These are phyloP conservation scores for Fimicolochytrium jonesii DNA, from an alignment of 192 early-diverging fungal genomes.

Conservation along the genomic window DNA sequence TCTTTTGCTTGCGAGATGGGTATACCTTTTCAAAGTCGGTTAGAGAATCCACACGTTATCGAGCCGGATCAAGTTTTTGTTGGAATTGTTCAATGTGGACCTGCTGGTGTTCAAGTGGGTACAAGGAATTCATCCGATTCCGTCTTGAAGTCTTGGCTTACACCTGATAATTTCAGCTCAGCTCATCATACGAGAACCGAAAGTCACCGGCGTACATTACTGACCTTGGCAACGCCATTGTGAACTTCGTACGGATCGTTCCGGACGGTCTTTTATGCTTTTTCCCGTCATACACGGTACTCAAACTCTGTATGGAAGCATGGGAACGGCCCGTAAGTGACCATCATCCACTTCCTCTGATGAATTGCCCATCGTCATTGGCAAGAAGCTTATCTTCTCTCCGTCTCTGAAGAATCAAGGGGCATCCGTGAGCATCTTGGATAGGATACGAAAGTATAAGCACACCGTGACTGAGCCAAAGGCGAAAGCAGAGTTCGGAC, in stretches of 20 bases:
- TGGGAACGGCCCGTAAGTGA: constrained; percentile 28
- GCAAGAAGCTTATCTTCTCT: too few relatives aligned
- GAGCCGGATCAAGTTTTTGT: constrained; percentile 53
- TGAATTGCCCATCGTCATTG: too few relatives aligned
- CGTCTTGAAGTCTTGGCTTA: too few relatives aligned
- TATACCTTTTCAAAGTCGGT: constrained; percentile 33
- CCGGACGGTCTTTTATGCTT: constrained; percentile 56
- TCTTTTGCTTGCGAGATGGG: constrained; percentile 55
- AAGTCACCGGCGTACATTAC: constrained; percentile 28
- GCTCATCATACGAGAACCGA: constrained; percentile 45
- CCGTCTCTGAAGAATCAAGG: not conserved
- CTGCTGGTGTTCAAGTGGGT: too few relatives aligned
- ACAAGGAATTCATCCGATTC: too few relatives aligned
- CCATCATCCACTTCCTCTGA: too few relatives aligned
- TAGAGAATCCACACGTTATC: constrained; percentile 69
- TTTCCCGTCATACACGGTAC: constrained; percentile 44
- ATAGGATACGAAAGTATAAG: constrained; percentile 34
- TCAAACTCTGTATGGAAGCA: constrained; percentile 35
- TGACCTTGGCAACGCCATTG: constrained; percentile 48
- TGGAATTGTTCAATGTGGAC: constrained; percentile 49
- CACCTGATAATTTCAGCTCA: too few relatives aligned
- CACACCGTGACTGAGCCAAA: constrained; percentile 46
- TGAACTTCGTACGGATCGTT: constrained; percentile 34
- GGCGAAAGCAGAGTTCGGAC: constrained; percentile 43
- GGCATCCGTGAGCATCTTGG: constrained; percentile 20